Evolutionary conservation across 257 asterid genomes (phyloP).

Genomic region (Petunia secreta): DNA sequence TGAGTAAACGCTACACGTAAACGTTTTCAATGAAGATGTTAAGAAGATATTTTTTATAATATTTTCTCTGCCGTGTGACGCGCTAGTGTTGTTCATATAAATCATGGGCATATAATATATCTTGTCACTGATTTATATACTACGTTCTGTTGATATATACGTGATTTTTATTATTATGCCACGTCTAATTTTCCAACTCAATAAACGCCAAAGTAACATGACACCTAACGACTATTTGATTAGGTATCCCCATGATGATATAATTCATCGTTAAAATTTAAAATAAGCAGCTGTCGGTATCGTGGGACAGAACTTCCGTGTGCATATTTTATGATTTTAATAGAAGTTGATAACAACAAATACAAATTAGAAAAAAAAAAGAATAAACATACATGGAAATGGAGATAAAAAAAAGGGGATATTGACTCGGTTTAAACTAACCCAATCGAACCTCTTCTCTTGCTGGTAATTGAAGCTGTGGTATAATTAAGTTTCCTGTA

Average conservation of each 20-base stretch:
- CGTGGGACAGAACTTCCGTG: not conserved
- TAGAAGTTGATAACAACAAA: not conserved
- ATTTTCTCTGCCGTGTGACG: not conserved
- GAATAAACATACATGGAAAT: not conserved
- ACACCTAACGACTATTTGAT: not conserved
- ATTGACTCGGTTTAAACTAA: not conserved
- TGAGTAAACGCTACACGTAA: not conserved
- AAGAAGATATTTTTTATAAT: not conserved
- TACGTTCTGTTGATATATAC: not conserved
- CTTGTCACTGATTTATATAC: not conserved
- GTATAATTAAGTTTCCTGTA: not conserved
- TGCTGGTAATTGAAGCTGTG: not conserved
- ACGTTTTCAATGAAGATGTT: not conserved
- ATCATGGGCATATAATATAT: not conserved
- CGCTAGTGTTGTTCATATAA: not conserved
- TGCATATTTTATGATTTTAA: not conserved
- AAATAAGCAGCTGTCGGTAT: not conserved
- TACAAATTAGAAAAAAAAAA: not conserved
- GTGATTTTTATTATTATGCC: conserved; percentile 1
- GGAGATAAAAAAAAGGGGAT: not conserved
- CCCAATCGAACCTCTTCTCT: not conserved
- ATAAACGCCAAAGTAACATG: not conserved
- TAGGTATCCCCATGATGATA: not conserved
- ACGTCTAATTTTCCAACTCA: not conserved
- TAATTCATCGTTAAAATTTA: not conserved